Percentiles rank a stretch among this genome's conserved stretches.
These are phyloP conservation scores for Neurospora hispaniola DNA, from an alignment of 495 filamentous ascomycete genomes.

Conservation along the genomic window DNA sequence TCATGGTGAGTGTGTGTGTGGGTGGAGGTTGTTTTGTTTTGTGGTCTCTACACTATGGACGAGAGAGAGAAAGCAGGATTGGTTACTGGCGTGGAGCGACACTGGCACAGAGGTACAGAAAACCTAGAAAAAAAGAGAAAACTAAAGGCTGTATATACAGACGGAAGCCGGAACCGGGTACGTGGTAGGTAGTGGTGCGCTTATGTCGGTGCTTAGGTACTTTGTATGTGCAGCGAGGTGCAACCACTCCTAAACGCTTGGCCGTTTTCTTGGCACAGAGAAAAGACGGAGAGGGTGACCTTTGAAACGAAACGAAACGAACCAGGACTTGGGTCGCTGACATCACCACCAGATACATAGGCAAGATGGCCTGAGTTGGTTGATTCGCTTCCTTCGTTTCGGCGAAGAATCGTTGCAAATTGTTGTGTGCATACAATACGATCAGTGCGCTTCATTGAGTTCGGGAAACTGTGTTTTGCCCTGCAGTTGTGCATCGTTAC, in stretches of 20 bases:
- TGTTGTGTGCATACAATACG: neutral
- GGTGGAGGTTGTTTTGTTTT: neutral
- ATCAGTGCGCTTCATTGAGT: too few species aligned
- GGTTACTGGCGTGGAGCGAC: too few species aligned
- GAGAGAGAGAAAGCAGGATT: too few species aligned
- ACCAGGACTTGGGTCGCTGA: neutral
- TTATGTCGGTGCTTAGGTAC: neutral
- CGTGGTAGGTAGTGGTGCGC: neutral
- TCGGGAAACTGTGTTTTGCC: neutral
- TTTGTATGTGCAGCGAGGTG: neutral
- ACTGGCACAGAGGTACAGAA: neutral
- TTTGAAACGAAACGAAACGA: neutral
- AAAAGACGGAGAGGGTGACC: neutral
- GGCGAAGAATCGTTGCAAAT: neutral
- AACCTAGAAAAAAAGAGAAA: too few species aligned
- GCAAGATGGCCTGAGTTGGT: neutral
- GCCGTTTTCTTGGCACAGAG: neutral
- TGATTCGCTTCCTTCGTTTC: neutral
- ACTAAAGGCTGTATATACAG: neutral
- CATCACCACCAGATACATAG: neutral
- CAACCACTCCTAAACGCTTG: neutral
- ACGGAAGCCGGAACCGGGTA: neutral
- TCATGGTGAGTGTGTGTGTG: neutral
- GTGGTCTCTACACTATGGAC: too few species aligned
- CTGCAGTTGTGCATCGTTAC: neutral